Evolutionary conservation across 2,329 filamentous ascomycete genomes (phyloP), one percentile per base, ranked within the genome.

Genomic region (Rhinocladiella mackenziei): DNA sequence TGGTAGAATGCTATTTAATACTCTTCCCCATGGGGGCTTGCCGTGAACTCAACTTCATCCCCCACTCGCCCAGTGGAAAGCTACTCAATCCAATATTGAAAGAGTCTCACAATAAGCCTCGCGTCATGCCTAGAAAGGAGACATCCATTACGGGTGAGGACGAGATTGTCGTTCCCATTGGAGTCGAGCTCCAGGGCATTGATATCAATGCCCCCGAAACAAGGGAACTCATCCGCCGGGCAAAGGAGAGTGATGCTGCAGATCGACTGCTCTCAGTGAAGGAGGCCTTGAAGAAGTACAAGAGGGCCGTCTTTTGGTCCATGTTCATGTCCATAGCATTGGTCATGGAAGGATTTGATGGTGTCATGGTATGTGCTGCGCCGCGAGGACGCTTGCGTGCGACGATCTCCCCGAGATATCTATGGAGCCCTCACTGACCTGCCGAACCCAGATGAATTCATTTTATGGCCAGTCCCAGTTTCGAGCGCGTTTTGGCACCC

Each of bases 401-500:
- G 38, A n/a, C n/a, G n/a, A n/a, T n/a, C n/a, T 65, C 69, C 32
- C 62, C 60, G 39, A 67, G 72, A 0, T n/a, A n/a, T n/a, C n/a
- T n/a, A 63, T 74, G 54, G 66, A 75, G 31, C 46, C 54, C 22
- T 63, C 63, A 3, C 62, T 75, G n/a, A 58, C 60, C 14, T 64
- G 63, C 18, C 13, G 1, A 23, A 17, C n/a, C 26, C 20, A 48
- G 45, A 48, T 48, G 4, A 43, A 30, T 19, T 38, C 32, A 3
- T 48, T 51, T 39, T 50, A 32, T 22, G 48, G 43, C 17, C 42
- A 45, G 25, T 31, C 38, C 11, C 37, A 45, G 30, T 50, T 50
- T 14, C 32, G 40, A 18, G 29, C 39, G 8, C 43, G 39, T 3
- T 50, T 47, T 28, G 48, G 48, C 5, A 36, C 34, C 6, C 18